Conservation (phyloP, 2,329 filamentous ascomycete genomes). For the Zasmidium angulare region DNA sequence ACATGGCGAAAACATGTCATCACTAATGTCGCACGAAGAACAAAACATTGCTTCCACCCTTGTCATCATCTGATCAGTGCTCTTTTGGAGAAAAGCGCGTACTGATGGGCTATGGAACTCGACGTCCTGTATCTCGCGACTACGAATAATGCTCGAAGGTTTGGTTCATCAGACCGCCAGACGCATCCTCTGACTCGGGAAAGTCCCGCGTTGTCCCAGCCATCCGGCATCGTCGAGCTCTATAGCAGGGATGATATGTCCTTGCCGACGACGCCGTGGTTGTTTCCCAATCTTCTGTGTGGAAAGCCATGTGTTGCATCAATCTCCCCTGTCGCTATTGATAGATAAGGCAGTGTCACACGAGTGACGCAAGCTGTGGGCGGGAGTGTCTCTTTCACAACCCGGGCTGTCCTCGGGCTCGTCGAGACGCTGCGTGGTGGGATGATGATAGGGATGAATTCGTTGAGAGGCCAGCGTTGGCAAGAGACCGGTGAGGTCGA, state of each 20-base stretch:
- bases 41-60: neutral
- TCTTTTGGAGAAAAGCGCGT: no score
- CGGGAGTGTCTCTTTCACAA: no score
- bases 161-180: slow-evolving; percentile 2
- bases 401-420: no score
- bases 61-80: neutral
- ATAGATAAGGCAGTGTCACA: neutral
- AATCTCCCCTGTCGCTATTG: neutral
- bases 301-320: neutral
- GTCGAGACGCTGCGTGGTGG: no score
- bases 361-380: neutral
- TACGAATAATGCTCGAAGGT: no score
- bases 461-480: neutral
- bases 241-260: neutral
- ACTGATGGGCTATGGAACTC: no score
- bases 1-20: slow-evolving; percentile 12
- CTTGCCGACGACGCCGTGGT: neutral
- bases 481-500: neutral
- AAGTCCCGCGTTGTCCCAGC: neutral
- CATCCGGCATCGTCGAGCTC: neutral
- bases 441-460: no score
- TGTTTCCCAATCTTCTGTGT: neutral
- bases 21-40: slow-evolving; percentile 3
- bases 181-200: neutral
- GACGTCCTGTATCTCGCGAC: no score